Evolutionary conservation across 2,329 filamentous ascomycete genomes (phyloP).

Genomic region (Fusarium sacchari): DNA sequence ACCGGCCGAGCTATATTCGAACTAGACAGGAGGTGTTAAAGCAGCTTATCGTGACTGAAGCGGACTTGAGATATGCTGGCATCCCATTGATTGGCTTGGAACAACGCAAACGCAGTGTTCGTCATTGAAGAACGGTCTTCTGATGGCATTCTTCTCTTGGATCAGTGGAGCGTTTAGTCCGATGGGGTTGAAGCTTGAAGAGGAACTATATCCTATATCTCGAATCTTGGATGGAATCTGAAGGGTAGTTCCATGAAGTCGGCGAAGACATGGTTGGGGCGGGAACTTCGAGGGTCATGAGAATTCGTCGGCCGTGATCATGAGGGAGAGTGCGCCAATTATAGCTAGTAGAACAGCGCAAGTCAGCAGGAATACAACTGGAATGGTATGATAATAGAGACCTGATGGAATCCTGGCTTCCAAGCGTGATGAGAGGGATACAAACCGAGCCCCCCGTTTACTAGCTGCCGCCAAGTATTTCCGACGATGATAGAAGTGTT

Average conservation of each 20-base stretch:
- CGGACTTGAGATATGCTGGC: background rate
- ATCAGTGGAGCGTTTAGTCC: fast-evolving
- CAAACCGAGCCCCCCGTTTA: background rate
- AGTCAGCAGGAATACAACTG: background rate
- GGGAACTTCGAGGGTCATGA: background rate
- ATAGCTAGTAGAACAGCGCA: background rate
- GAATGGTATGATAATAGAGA: no score
- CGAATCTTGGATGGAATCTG: fast-evolving
- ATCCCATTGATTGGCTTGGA: background rate
- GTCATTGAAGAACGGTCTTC: background rate
- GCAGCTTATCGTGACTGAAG: fast-evolving
- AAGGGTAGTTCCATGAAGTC: background rate
- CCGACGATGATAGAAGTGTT: background rate
- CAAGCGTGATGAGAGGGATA: background rate
- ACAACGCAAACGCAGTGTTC: background rate
- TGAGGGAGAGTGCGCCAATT: no score
- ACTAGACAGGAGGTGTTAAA: fast-evolving
- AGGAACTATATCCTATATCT: no score
- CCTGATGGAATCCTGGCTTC: fast-evolving
- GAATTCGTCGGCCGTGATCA: background rate
- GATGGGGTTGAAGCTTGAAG: background rate
- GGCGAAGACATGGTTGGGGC: background rate
- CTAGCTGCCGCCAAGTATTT: background rate
- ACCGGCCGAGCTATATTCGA: background rate
- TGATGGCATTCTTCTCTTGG: background rate